Conservation (phyloP, 1,139 yeast genomes). For the Yamadazyma mexicana region DNA sequence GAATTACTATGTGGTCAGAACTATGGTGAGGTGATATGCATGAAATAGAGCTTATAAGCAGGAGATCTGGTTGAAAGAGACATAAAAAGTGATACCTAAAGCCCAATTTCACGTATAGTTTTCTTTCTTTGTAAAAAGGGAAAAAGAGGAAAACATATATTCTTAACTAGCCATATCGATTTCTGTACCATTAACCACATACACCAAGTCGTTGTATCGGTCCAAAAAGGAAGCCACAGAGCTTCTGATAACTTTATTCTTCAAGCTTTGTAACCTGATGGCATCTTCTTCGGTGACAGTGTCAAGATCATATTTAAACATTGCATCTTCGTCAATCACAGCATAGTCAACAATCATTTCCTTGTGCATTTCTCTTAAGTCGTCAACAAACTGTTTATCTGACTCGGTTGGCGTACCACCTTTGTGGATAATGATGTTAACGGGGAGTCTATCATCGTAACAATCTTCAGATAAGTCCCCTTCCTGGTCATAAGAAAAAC, state of each 20-base stretch:
- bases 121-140: too few species aligned
- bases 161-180: conserved; percentile 2
- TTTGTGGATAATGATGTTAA: conserved; percentile 14
- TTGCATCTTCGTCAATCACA: conserved; percentile 9
- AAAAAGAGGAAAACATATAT: too few species aligned
- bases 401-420: conserved; percentile 10
- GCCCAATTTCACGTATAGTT: too few species aligned
- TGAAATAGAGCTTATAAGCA: too few species aligned
- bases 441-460: conserved; percentile 15
- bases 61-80: too few species aligned
- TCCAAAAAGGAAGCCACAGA: conserved; percentile 14
- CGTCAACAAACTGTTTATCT: conserved; percentile 13
- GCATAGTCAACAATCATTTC: conserved; percentile 5
- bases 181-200: conserved; percentile 16
- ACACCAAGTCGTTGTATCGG: conserved; percentile 13
- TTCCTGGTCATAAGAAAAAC: conserved; percentile 10
- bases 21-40: not conserved
- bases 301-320: conserved; percentile 8
- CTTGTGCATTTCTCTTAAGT: conserved; percentile 9
- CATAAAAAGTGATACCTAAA: too few species aligned
- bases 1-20: not conserved
- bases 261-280: conserved; percentile 11
- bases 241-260: conserved; percentile 9
- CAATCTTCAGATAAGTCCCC: conserved; percentile 10
- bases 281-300: conserved; percentile 10